Percentiles rank a stretch among this genome's conserved stretches.
Conservation (phyloP, 2,329 filamentous ascomycete species). For the Colletotrichum chrysophilum region DNA sequence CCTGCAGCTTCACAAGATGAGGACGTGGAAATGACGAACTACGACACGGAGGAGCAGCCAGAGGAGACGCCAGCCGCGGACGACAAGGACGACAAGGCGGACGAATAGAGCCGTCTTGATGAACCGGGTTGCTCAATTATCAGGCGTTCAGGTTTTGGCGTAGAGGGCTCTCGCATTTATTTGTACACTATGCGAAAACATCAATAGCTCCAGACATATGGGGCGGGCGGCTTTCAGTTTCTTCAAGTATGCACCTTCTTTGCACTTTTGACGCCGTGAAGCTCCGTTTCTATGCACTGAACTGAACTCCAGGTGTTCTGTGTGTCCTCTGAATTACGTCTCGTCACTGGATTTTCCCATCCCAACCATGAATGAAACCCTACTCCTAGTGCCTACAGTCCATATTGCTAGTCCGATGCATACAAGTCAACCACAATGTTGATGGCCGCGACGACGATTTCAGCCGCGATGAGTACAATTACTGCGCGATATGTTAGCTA, state of each 20-base stretch:
- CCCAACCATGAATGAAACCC: background rate
- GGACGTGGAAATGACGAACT: constrained; percentile 54
- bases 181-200: constrained; percentile 13
- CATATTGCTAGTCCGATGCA: constrained; percentile 44
- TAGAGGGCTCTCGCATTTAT: constrained; percentile 3
- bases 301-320: constrained; percentile 7
- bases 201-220: background rate
- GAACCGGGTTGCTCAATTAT: background rate
- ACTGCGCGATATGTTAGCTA: constrained; percentile 55
- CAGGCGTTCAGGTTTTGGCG: constrained; percentile 12
- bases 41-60: constrained; percentile 46
- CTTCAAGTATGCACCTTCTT: background rate
- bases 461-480: constrained; percentile 92
- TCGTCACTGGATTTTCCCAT: background rate
- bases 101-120: background rate
- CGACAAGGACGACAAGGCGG: constrained; percentile 17
- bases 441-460: constrained; percentile 89
- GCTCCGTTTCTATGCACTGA: constrained; percentile 7
- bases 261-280: constrained; percentile 5
- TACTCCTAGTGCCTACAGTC: background rate
- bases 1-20: constrained; percentile 44
- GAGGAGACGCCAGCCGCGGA: constrained; percentile 18
- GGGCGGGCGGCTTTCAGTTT: background rate
- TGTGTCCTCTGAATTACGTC: constrained; percentile 6
- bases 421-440: constrained; percentile 97